A percentile compares a stretch with the other conserved stretches of the same genome.
Conservation (phyloP, 495 filamentous ascomycete species). For the Xylaria scruposa region DNA sequence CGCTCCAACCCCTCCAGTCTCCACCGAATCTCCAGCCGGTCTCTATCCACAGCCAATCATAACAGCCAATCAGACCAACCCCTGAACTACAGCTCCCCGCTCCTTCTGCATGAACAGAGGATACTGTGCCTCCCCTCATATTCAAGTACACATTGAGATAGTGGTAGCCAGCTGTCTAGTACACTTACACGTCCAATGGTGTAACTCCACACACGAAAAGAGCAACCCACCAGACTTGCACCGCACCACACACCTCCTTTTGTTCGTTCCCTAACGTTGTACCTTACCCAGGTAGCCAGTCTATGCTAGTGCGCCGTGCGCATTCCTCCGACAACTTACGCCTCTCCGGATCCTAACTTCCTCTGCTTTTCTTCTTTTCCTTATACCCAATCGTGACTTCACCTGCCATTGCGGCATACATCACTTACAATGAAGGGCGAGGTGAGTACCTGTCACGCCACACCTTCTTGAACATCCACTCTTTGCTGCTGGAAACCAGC, state of each 20-base stretch:
- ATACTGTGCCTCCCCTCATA: conserved; percentile 12
- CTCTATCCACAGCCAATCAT: conserved; percentile 4
- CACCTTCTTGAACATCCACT: conserved; percentile 17
- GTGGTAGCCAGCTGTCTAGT: conserved; percentile 20
- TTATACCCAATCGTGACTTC: conserved; percentile 24
- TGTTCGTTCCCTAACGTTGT: conserved; percentile 9
- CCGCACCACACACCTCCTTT: conserved; percentile 25
- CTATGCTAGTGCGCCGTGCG: conserved; percentile 37
- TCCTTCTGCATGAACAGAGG: background rate
- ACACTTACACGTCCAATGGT: background rate
- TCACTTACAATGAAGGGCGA: conserved; percentile 47
- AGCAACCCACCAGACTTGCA: conserved; percentile 16
- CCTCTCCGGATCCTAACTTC: conserved; percentile 33
- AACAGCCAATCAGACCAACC: background rate
- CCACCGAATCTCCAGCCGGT: conserved; percentile 3
- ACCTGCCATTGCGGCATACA: conserved; percentile 30
- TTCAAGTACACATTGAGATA: conserved; percentile 3
- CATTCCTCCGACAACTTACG: conserved; percentile 29
- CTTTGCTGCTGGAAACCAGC: background rate
- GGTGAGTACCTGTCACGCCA: conserved; percentile 38
- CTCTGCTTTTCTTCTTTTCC: conserved; percentile 31
- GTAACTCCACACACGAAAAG: conserved; percentile 19
- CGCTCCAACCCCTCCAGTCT: background rate
- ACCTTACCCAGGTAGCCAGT: conserved; percentile 12
- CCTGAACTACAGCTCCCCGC: conserved; percentile 17